phyloP scores from a whole-genome alignment of 2,329 filamentous ascomycete species.

The Monascus ruber region DNA sequence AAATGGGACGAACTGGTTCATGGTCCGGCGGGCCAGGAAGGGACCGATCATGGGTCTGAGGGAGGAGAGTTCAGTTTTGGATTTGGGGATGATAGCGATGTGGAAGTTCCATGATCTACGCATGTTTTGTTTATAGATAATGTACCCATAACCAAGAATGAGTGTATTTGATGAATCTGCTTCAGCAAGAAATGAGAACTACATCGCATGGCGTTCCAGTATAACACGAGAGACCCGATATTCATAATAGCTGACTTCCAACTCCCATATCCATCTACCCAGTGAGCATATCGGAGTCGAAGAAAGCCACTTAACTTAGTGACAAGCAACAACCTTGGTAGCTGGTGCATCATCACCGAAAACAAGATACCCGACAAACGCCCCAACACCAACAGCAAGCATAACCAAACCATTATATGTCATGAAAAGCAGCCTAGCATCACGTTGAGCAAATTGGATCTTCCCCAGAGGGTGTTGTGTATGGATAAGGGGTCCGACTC shows the following conservation, averaged over 20 bases:
- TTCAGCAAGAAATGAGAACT: too few species aligned
- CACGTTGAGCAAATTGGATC: background rate
- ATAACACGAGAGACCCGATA: too few species aligned
- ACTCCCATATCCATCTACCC: too few species aligned
- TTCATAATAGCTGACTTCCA: too few species aligned
- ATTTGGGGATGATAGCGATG: constrained; percentile 47
- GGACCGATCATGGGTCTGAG: constrained; percentile 10
- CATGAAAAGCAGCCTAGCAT: constrained; percentile 88
- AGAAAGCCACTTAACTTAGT: constrained; percentile 41
- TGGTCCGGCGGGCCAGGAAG: constrained; percentile 31
- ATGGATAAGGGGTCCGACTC: constrained; percentile 34
- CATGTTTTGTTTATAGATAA: too few species aligned
- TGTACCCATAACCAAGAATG: too few species aligned
- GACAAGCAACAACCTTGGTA: constrained; percentile 82
- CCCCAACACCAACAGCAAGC: constrained; percentile 77
- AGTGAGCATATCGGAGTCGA: too few species aligned
- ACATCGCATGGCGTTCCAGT: too few species aligned
- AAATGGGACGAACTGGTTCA: constrained; percentile 77
- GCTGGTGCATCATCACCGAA: constrained; percentile 63
- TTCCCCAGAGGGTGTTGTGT: too few species aligned
- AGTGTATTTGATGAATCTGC: too few species aligned
- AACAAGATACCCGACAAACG: constrained; percentile 73
- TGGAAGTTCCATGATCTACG: constrained; percentile 34
- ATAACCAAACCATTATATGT: constrained; percentile 99
- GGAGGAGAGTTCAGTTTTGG: constrained; percentile 51